Percentiles rank a stretch among this genome's conserved stretches.
Conservation (phyloP, 495 filamentous ascomycete genomes). For the Lepraria neglecta region DNA sequence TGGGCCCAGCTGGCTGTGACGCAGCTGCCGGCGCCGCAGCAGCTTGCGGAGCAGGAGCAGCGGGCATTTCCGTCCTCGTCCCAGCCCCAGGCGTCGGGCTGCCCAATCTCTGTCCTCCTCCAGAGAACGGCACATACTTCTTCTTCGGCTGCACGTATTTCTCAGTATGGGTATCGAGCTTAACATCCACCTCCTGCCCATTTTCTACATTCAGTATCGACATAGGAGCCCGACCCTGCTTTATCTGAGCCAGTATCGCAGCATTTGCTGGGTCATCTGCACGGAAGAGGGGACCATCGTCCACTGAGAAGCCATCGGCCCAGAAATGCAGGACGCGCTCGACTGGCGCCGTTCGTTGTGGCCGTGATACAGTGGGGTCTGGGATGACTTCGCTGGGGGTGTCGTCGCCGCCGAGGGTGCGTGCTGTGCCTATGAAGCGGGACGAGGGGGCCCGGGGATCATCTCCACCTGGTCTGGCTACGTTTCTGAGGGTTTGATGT, state of each 20-base stretch:
- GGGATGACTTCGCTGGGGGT: constrained; percentile 66
- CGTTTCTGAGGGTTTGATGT: constrained; percentile 41
- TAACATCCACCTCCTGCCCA: constrained; percentile 85
- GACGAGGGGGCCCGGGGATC: constrained; percentile 47
- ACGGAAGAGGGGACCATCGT: constrained; percentile 83
- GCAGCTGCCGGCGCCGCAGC: constrained; percentile 30
- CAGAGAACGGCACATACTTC: constrained; percentile 79
- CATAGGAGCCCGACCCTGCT: constrained; percentile 77
- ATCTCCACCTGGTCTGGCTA: constrained; percentile 52
- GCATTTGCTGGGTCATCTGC: constrained; percentile 85
- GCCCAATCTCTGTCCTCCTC: constrained; percentile 79
- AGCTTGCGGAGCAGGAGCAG: constrained; percentile 34
- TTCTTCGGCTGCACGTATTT: constrained; percentile 77
- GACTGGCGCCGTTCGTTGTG: constrained; percentile 45
- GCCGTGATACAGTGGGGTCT: constrained; percentile 46
- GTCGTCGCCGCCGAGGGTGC: constrained; percentile 87
- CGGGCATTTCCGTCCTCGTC: constrained; percentile 36
- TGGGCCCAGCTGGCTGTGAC: constrained; percentile 35
- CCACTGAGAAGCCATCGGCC: constrained; percentile 90
- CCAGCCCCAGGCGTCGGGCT: constrained; percentile 71
- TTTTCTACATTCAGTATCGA: constrained; percentile 80
- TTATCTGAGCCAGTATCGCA: constrained; percentile 74
- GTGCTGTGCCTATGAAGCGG: constrained; percentile 72
- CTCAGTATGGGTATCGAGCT: constrained; percentile 78
- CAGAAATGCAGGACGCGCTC: constrained; percentile 80